phyloP scores from a whole-genome alignment of 768 basidiomycete species.

The Tricholoma sp. region DNA sequence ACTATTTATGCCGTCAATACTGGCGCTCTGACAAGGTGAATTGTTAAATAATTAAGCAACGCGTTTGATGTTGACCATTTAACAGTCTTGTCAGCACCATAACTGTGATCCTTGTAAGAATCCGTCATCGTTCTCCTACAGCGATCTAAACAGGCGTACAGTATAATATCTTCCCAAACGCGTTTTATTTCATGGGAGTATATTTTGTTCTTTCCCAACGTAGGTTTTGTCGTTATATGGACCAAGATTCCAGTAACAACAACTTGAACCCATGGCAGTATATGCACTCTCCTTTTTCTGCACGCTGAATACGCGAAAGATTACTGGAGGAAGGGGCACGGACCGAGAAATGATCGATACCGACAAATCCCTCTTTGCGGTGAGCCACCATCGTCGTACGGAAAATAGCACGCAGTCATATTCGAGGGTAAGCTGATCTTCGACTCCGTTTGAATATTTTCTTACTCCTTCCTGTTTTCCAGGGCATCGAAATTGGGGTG shows the following conservation, averaged over 20 bases:
- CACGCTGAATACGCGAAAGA: conserved; percentile 54
- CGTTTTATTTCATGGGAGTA: conserved; percentile 3
- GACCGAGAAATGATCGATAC: conserved; percentile 28
- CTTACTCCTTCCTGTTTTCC: background rate
- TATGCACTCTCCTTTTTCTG: conserved; percentile 35
- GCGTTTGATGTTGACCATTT: background rate
- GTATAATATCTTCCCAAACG: background rate
- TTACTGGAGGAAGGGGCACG: conserved; percentile 45
- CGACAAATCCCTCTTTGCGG: conserved; percentile 4
- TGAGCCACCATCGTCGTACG: conserved; percentile 1
- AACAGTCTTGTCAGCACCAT: background rate
- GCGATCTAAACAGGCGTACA: background rate
- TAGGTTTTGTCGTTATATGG: background rate
- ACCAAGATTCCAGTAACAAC: background rate
- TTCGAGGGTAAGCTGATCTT: conserved; percentile 1
- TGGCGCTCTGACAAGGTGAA: conserved; percentile 53
- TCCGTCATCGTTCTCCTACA: background rate
- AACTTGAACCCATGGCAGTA: conserved; percentile 19
- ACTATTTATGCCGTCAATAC: conserved; percentile 62
- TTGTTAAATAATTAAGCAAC: background rate
- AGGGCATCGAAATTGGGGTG: conserved; percentile 16
- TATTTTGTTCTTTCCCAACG: conserved; percentile 3
- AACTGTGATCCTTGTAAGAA: conserved; percentile 1
- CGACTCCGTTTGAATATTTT: background rate
- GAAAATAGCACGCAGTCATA: background rate